phyloP scores from a whole-genome alignment of 345 rosid genomes.

The Bruguiera gymnorhiza region DNA sequence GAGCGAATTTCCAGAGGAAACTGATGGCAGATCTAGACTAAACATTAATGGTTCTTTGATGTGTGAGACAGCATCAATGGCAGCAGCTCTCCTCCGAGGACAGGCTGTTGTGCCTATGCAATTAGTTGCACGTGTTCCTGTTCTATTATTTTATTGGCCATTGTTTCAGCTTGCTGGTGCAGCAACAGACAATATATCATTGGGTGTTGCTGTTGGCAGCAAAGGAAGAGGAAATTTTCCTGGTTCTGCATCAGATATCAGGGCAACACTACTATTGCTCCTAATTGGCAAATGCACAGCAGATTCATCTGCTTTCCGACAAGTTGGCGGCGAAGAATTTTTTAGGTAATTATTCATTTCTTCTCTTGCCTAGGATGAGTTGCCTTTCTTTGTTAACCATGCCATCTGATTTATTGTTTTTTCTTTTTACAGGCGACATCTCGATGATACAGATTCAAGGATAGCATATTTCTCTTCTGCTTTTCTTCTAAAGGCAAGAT shows the following conservation, averaged over 20 bases:
- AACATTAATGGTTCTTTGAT: constrained; percentile 36
- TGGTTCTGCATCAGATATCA: constrained; percentile 93
- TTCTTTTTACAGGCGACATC: constrained; percentile 64
- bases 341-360: constrained; percentile 58
- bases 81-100: constrained; percentile 85
- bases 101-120: constrained; percentile 93
- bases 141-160: constrained; percentile 94
- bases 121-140: constrained; percentile 88
- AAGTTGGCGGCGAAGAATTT: constrained; percentile 90
- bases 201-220: constrained; percentile 98
- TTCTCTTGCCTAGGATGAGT: constrained; percentile 9
- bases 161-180: constrained; percentile 96
- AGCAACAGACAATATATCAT: constrained; percentile 84
- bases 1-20: constrained; percentile 44
- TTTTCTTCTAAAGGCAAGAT: constrained; percentile 85
- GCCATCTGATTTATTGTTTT: constrained; percentile 13
- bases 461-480: constrained; percentile 97
- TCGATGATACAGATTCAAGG: constrained; percentile 96
- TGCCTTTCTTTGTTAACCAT: constrained; percentile 11
- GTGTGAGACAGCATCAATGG: constrained; percentile 84
- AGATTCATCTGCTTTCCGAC: constrained; percentile 79
- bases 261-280: constrained; percentile 85
- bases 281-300: constrained; percentile 94
- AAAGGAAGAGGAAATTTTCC: constrained; percentile 98
- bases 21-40: constrained; percentile 44